Evolutionary conservation across 805 yeast genomes (phyloP).

Genomic region (Wickerhamomyces canadensis): DNA sequence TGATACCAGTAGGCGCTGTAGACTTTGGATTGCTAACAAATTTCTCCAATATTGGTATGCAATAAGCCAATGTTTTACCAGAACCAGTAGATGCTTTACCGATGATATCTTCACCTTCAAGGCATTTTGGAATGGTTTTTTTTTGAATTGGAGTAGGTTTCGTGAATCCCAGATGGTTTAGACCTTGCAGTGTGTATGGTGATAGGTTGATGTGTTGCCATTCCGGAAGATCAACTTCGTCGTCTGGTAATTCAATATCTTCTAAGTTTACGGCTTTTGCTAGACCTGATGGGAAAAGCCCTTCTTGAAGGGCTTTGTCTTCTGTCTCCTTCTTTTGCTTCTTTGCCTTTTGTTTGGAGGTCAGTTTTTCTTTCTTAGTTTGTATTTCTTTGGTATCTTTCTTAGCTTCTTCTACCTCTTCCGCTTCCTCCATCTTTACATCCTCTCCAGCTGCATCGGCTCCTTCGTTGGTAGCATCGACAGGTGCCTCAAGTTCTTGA

Average conservation of each 20-base stretch:
- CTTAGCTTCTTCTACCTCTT: conserved; percentile 12
- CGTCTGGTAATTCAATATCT: conserved; percentile 28
- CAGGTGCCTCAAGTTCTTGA: conserved; percentile 14
- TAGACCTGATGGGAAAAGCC: conserved; percentile 20
- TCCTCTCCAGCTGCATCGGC: conserved; percentile 19
- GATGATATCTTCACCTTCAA: conserved; percentile 73
- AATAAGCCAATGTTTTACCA: conserved; percentile 95
- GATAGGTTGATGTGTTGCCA: conserved; percentile 53
- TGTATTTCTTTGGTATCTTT: conserved; percentile 8
- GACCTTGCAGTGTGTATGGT: conserved; percentile 53
- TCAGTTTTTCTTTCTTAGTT: conserved; percentile 12
- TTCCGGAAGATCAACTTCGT: conserved; percentile 46
- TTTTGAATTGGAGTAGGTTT: conserved; percentile 85
- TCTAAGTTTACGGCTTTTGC: no score
- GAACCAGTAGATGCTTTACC: conserved; percentile 98
- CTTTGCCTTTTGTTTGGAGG: conserved; percentile 9
- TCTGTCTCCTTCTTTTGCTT: conserved; percentile 22
- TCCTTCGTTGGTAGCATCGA: conserved; percentile 14
- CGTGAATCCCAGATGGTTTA: conserved; percentile 50
- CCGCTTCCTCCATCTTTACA: conserved; percentile 17
- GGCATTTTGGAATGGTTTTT: conserved; percentile 65
- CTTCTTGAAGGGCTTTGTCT: conserved; percentile 13
- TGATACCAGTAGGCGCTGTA: conserved; percentile 60
- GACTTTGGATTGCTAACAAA: conserved; percentile 30
- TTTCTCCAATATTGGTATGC: conserved; percentile 82